Evolutionary conservation across 345 rosid species (phyloP), one percentile per base, ranked within the genome.

Genomic region (Hibiscus trionum): DNA sequence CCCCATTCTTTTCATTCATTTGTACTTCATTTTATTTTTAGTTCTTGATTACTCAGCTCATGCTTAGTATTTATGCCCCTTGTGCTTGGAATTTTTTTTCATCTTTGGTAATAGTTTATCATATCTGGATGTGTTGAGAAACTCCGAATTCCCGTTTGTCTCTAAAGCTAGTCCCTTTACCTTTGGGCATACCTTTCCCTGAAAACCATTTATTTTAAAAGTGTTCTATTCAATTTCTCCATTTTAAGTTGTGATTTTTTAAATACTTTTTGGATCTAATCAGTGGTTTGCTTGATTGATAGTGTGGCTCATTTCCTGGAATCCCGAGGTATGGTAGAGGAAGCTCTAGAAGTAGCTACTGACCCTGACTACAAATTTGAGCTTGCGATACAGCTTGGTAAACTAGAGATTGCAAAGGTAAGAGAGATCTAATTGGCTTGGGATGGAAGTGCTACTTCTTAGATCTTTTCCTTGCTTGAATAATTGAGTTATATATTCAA

Each of bases 281-380:
- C 24, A 61, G 33, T 56, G 73, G 64, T 65, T 74, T 59, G 63
- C 77, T 70, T 73, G 60, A 59, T 77, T 82, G 79, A 75, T 72
- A 96, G 99, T 77, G 98, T 96, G 84, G 98, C 99, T 71, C 98
- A 65, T 72, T 96, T 96, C 88, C 82, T 96, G 93, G 99, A 96
- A 85, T 90, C 99, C 53, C 90, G 97, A 50, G 96, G 96, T 66
- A 96, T 96, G 99, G 75, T 91, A 70, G 97, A 96, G 84, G 89
- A 89, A 59, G 99, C 99, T 77, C 76, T 96, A 72, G 98, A 93
- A 81, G 96, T 93, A 78, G 99, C 99, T 12, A 93, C 91, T 2
- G 99, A 96, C 71, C 95, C 96, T 72, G 96, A 96, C 82, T 96
- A 96, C 82, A 89, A 85, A 83, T 93, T 96, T 77, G 98, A 93